Base-by-base conservation (phyloP, 176 grass and related monocot species). In the Rhynchospora tenuis region DNA sequence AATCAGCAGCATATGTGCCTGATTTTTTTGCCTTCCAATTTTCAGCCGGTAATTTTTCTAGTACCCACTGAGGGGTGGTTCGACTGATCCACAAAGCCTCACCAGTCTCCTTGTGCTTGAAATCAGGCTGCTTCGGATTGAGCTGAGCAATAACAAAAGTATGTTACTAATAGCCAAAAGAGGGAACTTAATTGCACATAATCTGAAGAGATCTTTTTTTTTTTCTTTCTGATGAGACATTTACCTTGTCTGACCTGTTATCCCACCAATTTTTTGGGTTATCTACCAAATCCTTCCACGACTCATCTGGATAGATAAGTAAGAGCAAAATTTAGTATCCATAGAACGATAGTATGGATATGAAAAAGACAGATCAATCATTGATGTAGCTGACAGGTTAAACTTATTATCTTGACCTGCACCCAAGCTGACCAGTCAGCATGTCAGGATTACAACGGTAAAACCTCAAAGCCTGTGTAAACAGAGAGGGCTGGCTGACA, bases 191-290 rank as follows among this genome's bases (percentile, higher is more conserved):
- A 28, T 54, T 54, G 12, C 43, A 52, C 22, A 75, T 22, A 44
- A 75, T 0, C 52, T 16, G 48, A 75, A 75, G 46, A 15, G 13
- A 7, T 47, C 2, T 2, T 60, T 60, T 7, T 22, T 31, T 11
- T 74, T 31, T 10, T 24, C 58, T 38, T 84, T 16, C 15, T 58
- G 77, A 80, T n/a, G 31, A 45, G 4, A 86, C 70, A 61, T 51
- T 23, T 62, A 85, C 91, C 89, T 93, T 99, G 0, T 83, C 83
- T 59, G 77, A 63, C 71, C 96, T 33, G 64, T 95, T 93, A 85
- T 99, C 96, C 92, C 89, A 95, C 93, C 96, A 99, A 44, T 87
- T 81, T 17, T 59, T 66, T 33, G 89, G 89, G 80, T 89, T 95
- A 57, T 90, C 85, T 82, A 95, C 27, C 43, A 99, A 85, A 80